Conservation (phyloP, 805 yeast genomes). For the Ascoidea tarda region DNA sequence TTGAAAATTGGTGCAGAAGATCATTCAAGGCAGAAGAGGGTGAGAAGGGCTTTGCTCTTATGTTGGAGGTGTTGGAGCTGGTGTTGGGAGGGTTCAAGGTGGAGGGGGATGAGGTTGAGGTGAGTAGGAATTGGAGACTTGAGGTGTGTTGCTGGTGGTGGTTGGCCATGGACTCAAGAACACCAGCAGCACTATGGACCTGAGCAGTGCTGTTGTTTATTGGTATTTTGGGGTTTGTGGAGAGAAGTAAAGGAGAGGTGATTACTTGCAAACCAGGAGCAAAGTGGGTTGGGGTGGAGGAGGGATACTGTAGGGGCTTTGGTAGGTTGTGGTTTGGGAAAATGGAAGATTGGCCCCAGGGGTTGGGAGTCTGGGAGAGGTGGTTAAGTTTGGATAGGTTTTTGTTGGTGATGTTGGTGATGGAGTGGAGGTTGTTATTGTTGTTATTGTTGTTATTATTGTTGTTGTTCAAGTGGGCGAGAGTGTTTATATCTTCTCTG, state of each 20-base stretch:
- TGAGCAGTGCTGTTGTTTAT: slow-evolving; percentile 8
- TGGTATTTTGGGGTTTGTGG: slow-evolving; percentile 26
- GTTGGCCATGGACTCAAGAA: slow-evolving; percentile 24
- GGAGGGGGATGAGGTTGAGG: neutral
- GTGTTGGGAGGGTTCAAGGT: neutral
- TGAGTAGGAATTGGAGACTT: neutral
- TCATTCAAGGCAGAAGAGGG: neutral
- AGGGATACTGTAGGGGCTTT: slow-evolving; percentile 50
- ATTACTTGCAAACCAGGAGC: slow-evolving; percentile 47
- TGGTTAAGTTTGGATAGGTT: neutral
- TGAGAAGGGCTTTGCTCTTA: neutral
- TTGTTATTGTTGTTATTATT: slow-evolving; percentile 3
- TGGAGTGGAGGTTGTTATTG: slow-evolving; percentile 6
- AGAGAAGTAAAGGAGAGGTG: slow-evolving; percentile 49
- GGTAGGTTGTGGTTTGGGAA: slow-evolving; percentile 17
- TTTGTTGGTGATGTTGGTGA: slow-evolving; percentile 4
- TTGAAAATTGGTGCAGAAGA: neutral
- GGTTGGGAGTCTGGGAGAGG: slow-evolving; percentile 2
- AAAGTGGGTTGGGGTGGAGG: slow-evolving; percentile 57
- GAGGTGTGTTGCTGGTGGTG: slow-evolving; percentile 8
- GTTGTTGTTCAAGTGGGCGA: slow-evolving; percentile 11
- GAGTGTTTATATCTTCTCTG: slow-evolving; percentile 14
- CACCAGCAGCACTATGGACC: slow-evolving; percentile 23
- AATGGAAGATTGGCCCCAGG: slow-evolving; percentile 3
- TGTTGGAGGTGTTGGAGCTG: neutral